Conservation (phyloP, 2,329 filamentous ascomycete species). For the Fusarium pseudonygamai region DNA sequence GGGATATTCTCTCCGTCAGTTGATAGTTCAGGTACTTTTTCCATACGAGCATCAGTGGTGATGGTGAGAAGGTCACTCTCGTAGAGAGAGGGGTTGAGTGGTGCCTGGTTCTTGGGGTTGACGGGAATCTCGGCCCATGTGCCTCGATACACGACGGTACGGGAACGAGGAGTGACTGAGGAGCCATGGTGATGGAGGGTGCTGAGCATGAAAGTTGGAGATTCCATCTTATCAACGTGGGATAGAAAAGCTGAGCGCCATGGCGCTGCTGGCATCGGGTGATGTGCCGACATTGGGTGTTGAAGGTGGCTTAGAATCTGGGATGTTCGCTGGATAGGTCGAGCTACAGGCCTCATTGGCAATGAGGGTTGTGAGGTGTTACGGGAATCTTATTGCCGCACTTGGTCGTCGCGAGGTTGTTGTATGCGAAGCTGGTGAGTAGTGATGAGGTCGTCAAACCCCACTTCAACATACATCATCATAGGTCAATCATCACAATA, state of each 20-base stretch:
- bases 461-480: slow-evolving; percentile 22
- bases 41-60: slow-evolving; percentile 89
- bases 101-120: slow-evolving; percentile 77
- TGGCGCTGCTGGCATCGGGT: slow-evolving; percentile 52
- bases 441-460: slow-evolving; percentile 8
- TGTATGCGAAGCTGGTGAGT: slow-evolving; percentile 5
- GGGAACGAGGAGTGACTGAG: slow-evolving; percentile 65
- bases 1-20: slow-evolving; percentile 49
- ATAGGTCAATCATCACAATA: slow-evolving; percentile 21
- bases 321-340: slow-evolving; percentile 38
- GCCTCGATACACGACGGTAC: slow-evolving; percentile 86
- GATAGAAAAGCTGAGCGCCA: slow-evolving; percentile 63
- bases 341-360: slow-evolving; percentile 32
- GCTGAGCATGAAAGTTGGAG: slow-evolving; percentile 61
- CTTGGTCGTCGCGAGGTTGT: neutral
- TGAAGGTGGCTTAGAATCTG: slow-evolving; percentile 44
- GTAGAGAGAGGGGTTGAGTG: slow-evolving; percentile 73
- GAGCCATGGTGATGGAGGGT: slow-evolving; percentile 56
- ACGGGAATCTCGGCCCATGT: slow-evolving; percentile 79
- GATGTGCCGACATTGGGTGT: slow-evolving; percentile 42
- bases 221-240: slow-evolving; percentile 58
- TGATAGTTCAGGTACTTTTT: slow-evolving; percentile 78
- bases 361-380: neutral
- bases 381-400: neutral
- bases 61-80: slow-evolving; percentile 83